Evolutionary conservation across 2,329 filamentous ascomycete genomes (phyloP).

Genomic region (Fusarium mundagurra): DNA sequence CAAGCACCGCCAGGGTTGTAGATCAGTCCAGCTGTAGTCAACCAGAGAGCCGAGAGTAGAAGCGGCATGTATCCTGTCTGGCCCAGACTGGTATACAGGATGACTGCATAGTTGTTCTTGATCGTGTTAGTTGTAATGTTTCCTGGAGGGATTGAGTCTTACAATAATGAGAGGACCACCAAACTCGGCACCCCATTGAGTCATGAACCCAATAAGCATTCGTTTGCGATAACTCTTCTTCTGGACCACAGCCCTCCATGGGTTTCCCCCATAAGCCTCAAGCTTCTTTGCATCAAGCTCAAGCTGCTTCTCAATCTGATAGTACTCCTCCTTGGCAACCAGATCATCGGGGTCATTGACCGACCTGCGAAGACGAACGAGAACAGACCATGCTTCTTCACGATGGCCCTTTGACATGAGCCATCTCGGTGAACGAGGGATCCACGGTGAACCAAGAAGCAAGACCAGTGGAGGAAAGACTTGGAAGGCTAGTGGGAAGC

Average conservation of each 20-base stretch:
- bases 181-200: conserved; percentile 63
- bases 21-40: conserved; percentile 59
- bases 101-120: conserved; percentile 55
- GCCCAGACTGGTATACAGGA: conserved; percentile 52
- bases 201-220: conserved; percentile 62
- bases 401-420: conserved; percentile 56
- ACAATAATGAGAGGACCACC: conserved; percentile 62
- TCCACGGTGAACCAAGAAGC: conserved; percentile 47
- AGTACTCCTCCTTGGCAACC: conserved; percentile 56
- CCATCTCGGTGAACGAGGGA: conserved; percentile 59
- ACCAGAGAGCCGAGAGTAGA: conserved; percentile 52
- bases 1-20: conserved; percentile 59
- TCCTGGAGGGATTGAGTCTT: conserved; percentile 11
- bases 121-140: rapidly evolving
- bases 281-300: conserved; percentile 54
- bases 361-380: conserved; percentile 48
- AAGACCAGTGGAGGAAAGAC: conserved; percentile 51
- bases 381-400: conserved; percentile 56
- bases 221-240: conserved; percentile 60
- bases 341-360: conserved; percentile 49
- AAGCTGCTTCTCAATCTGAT: conserved; percentile 58
- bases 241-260: conserved; percentile 57
- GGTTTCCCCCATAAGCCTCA: conserved; percentile 49
- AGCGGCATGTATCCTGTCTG: conserved; percentile 53
- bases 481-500: conserved; percentile 56